A percentile compares a stretch with the other conserved stretches of the same genome.
These are phyloP conservation scores for Plasmodium billcollinsi DNA, from an alignment of 169 alveolate species.

Conservation along the genomic window DNA sequence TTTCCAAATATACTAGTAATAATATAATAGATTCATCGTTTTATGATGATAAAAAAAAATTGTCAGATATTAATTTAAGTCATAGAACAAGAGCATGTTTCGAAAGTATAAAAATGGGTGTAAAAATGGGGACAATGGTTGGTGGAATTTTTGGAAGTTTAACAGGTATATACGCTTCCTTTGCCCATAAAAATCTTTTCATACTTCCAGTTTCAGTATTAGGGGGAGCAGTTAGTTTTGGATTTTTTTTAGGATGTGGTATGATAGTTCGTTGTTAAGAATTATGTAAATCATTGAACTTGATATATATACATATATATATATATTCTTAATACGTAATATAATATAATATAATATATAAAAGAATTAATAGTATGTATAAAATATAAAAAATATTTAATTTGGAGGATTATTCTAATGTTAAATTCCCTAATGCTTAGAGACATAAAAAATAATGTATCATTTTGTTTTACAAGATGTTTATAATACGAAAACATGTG, in stretches of 20 bases:
- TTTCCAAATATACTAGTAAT: conserved; percentile 69
- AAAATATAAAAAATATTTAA: no score
- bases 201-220: conserved; percentile 89
- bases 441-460: no score
- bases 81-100: conserved; percentile 88
- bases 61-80: conserved; percentile 79
- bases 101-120: conserved; percentile 92
- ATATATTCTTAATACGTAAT: no score
- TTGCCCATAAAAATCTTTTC: conserved; percentile 86
- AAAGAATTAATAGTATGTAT: no score
- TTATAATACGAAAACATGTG: no score
- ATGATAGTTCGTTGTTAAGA: conserved; percentile 89
- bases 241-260: conserved; percentile 92
- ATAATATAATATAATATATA: no score
- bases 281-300: background rate
- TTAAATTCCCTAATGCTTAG: no score
- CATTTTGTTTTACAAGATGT: no score
- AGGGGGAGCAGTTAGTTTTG: conserved; percentile 92
- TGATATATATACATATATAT: no score
- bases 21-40: conserved; percentile 43
- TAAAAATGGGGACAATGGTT: conserved; percentile 93
- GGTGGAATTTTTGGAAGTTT: conserved; percentile 93
- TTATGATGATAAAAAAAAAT: conserved; percentile 72
- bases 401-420: no score
- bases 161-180: conserved; percentile 90